phyloP scores from a whole-genome alignment of 352 stramenopile species.

The Plasmopara viticola region DNA sequence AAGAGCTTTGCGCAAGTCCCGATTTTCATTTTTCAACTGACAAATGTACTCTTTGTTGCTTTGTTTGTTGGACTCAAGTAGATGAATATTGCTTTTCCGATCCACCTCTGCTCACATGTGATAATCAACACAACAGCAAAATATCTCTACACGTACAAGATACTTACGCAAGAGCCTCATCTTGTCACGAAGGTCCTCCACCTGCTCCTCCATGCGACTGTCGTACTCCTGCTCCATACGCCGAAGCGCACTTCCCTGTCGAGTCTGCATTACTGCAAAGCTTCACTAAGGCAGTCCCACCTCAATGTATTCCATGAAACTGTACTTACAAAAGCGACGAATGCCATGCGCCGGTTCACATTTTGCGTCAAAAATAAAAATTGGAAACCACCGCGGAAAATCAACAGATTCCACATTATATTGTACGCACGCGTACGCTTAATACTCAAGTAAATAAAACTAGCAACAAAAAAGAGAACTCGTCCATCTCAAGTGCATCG shows the following conservation, averaged over 20 bases:
- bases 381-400: slow-evolving; percentile 13
- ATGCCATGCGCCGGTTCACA: slow-evolving; percentile 13
- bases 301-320: slow-evolving; percentile 1
- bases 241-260: slow-evolving; percentile 66
- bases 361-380: slow-evolving; percentile 21
- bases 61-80: slow-evolving; percentile 83
- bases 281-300: slow-evolving; percentile 1
- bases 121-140: not conserved
- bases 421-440: not conserved
- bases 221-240: slow-evolving; percentile 80
- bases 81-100: slow-evolving; percentile 78
- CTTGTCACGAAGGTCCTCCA: slow-evolving; percentile 77
- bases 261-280: slow-evolving; percentile 18
- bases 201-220: slow-evolving; percentile 76
- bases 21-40: slow-evolving; percentile 85
- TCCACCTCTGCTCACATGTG: slow-evolving; percentile 59
- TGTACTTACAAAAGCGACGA: slow-evolving; percentile 12
- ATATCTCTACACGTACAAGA: not conserved
- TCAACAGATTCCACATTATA: not conserved
- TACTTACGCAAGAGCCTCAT: slow-evolving; percentile 76
- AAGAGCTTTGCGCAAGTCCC: slow-evolving; percentile 80
- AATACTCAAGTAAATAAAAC: not conserved
- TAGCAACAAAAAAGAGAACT: slow-evolving; percentile 3
- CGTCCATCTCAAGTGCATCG: slow-evolving; percentile 32
- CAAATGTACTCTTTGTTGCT: slow-evolving; percentile 88